Evolutionary conservation across 805 yeast genomes (phyloP), one percentile per base, ranked within the genome.

Genomic region (Teunomyces lycoperdinae): DNA sequence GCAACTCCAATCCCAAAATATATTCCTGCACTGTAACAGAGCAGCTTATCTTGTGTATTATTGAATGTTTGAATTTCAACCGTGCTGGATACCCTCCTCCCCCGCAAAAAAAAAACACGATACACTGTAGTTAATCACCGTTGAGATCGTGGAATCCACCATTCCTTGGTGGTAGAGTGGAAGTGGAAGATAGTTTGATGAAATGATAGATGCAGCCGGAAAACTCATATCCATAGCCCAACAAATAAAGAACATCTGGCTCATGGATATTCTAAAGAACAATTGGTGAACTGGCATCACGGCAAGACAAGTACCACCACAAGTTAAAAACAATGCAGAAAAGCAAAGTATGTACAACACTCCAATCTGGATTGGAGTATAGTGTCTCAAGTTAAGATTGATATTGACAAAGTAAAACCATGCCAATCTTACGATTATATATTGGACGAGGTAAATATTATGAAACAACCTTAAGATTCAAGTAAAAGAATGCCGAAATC

Each of bases 191-290:
- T 68, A 68, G 50, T 81, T 82, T 6, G 85, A 77, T 36, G 86
- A 62, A 10, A 84, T 74, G 43, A 86, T 72, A 0, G 89, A 79
- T 0, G 87, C 83, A 0, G 91, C 84, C 0, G 94, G 92, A 62
- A 85, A 87, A 26, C 87, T 81, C 61, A 83, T 68, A 61, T 87
- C 92, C 90, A 87, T 85, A 2, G 89, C 95, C 73, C 83, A 84
- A 10, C 83, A 77, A 4, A 80, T 65, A 5, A 86, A 64, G 13
- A 82, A 54, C 72, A 78, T 70, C 28, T 78, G 75, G 3, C 84
- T 82, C 57, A 87, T 74, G 2, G 79, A 63, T 58, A 81, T 73
- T 6, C 75, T 70, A 77, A 81, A 87, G 58, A 76, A 87, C 0
- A 78, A 68, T 59, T 85, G 87, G 45, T 77, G 55, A 1, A 77